Conservation (phyloP, 805 yeast genomes). For the Myxozyma melibiosi region DNA sequence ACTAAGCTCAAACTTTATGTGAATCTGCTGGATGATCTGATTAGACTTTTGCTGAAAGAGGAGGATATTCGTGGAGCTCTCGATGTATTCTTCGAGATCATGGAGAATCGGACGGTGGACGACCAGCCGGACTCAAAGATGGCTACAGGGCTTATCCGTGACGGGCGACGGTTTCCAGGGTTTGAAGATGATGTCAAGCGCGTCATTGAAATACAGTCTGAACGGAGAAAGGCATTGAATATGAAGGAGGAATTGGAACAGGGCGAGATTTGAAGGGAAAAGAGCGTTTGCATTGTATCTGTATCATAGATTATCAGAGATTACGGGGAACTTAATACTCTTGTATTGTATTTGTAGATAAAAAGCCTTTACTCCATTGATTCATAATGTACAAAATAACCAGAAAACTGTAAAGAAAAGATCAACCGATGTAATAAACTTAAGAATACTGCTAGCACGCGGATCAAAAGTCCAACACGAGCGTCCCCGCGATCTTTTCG, state of each 20-base stretch:
- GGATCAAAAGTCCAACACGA: constrained; percentile 49
- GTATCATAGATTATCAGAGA: not conserved
- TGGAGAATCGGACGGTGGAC: not conserved
- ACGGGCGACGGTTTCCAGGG: not conserved
- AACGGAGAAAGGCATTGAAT: not conserved
- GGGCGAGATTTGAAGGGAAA: not conserved
- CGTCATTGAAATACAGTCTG: constrained; percentile 1
- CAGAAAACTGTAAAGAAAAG: no score
- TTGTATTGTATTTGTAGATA: not conserved
- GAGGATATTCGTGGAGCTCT: constrained; percentile 13
- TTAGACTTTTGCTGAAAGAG: no score
- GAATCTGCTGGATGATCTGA: constrained; percentile 2
- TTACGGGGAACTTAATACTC: not conserved
- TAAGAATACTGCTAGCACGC: no score
- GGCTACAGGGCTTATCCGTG: constrained; percentile 8
- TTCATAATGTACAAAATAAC: no score
- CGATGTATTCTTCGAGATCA: constrained; percentile 8
- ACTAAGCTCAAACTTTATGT: constrained; percentile 5
- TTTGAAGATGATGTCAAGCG: not conserved
- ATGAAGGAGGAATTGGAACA: not conserved
- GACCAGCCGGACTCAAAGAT: constrained; percentile 6
- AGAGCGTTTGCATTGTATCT: no score
- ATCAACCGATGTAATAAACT: no score
- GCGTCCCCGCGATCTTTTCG: constrained; percentile 49
- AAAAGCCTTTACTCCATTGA: no score